Evolutionary conservation across 148 eudicot genomes (phyloP), one percentile per base, ranked within the genome.

Genomic region (Silene uniflora): DNA sequence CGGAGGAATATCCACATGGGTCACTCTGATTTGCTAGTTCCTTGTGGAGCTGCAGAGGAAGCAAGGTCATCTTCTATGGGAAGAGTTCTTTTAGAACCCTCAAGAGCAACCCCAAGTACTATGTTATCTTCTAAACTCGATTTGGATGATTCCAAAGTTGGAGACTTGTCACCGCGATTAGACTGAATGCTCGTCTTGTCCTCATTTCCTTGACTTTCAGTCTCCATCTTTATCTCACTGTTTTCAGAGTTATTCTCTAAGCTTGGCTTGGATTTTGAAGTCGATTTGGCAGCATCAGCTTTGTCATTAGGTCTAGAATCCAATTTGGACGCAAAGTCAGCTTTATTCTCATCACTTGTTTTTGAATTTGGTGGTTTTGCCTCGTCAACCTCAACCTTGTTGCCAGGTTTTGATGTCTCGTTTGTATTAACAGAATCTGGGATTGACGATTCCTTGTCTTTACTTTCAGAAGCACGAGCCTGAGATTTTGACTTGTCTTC

Each of bases 101-200:
- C 98, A 79, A 94, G 81, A 76, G 97, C 98, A 82, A 94, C 98
- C 44, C 97, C 97, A 17, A 94, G 93, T 71, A 94, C 91, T 59
- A 94, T 86, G 75, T 91, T 94, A 79, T 94, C 98, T 80, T 94
- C 95, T 84, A 91, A 76, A 55, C 83, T 81, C 24, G 88, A 64
- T 77, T 79, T 75, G 11, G 88, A 72, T 16, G 84, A 77, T 55
- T 77, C 79, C 10, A 77, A 44, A 55, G 35, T 67, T 4, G 87
- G 49, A 0, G 79, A 73, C 61, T 78, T 80, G 77, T 84, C 89
- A 59, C n/a, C 79, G 75, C 77, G 83, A 55, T 87, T 83, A 24
- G 80, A 67, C 39, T 52, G 25, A 46, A 52, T 56, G 18, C 68
- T 79, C 17, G 76, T 55, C 73, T 78, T 85, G 63, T 77, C 85